Percentiles rank a stretch among this genome's conserved stretches.
Evolutionary conservation across 805 yeast species (phyloP).

Genomic region (Metschnikowia dekortorum): DNA sequence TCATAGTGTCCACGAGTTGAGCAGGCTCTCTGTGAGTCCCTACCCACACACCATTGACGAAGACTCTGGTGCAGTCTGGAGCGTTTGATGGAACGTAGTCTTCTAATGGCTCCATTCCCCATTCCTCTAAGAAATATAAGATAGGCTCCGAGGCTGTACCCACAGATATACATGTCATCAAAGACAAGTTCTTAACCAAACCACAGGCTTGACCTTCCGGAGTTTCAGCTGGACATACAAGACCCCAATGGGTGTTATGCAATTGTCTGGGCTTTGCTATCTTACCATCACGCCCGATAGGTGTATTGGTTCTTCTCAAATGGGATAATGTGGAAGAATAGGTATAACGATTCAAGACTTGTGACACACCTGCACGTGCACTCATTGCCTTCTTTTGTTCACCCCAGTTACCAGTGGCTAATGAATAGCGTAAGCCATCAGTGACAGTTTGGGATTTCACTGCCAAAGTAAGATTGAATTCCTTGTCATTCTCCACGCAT

Average conservation of each 20-base stretch:
- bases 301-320: conserved; percentile 97
- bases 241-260: conserved; percentile 99
- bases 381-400: conserved; percentile 99
- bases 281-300: conserved; percentile 99
- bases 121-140: conserved; percentile 87
- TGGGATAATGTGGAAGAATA: conserved; percentile 98
- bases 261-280: conserved; percentile 98
- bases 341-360: conserved; percentile 95
- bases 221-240: conserved; percentile 99
- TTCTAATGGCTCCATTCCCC: conserved; percentile 99
- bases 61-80: conserved; percentile 88
- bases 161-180: conserved; percentile 97
- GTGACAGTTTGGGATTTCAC: conserved; percentile 96
- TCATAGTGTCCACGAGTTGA: conserved; percentile 84
- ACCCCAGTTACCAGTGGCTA: conserved; percentile 99
- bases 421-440: conserved; percentile 92
- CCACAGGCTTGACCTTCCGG: conserved; percentile 99
- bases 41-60: conserved; percentile 98
- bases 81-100: conserved; percentile 91
- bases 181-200: conserved; percentile 88
- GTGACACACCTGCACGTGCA: conserved; percentile 98
- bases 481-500: conserved; percentile 97
- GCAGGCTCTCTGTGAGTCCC: conserved; percentile 98
- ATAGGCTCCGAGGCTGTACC: conserved; percentile 97
- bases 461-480: conserved; percentile 92